Percentiles rank a stretch among this genome's conserved stretches.
Evolutionary conservation across 768 basidiomycete genomes (phyloP).

Genomic region (Auricularia cornea): DNA sequence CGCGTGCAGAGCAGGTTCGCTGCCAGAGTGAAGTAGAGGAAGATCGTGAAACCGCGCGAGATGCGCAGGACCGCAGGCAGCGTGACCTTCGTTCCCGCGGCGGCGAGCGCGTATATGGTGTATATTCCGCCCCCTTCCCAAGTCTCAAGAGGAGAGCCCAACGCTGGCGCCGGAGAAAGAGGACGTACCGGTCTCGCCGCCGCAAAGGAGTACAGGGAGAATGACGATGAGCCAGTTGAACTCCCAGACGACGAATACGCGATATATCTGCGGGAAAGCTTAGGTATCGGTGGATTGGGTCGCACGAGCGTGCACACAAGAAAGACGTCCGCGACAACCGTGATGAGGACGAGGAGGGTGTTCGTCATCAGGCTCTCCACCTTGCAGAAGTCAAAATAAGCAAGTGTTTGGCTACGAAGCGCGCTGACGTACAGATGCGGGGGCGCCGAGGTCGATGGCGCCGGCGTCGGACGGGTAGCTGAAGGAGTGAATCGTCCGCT

Average conservation of each 20-base stretch:
- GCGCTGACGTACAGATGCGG: neutral
- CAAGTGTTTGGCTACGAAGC: neutral
- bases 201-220: constrained; percentile 22
- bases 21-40: neutral
- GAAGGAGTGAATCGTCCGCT: neutral
- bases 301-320: neutral
- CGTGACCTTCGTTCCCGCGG: neutral
- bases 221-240: constrained; percentile 22
- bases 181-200: constrained; percentile 22
- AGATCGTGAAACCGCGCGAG: neutral
- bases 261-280: constrained; percentile 17
- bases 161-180: neutral
- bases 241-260: constrained; percentile 28
- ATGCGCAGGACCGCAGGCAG: neutral
- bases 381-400: neutral
- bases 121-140: neutral
- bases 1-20: neutral
- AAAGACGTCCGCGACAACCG: neutral
- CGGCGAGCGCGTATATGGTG: neutral
- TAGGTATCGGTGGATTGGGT: neutral
- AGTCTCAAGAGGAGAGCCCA: too few species aligned
- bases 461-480: neutral
- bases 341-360: neutral
- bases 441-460: neutral
- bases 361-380: neutral